Base-by-base conservation (phyloP, 1,284 basidiomycete species). In the Boletus semigastroideus region DNA sequence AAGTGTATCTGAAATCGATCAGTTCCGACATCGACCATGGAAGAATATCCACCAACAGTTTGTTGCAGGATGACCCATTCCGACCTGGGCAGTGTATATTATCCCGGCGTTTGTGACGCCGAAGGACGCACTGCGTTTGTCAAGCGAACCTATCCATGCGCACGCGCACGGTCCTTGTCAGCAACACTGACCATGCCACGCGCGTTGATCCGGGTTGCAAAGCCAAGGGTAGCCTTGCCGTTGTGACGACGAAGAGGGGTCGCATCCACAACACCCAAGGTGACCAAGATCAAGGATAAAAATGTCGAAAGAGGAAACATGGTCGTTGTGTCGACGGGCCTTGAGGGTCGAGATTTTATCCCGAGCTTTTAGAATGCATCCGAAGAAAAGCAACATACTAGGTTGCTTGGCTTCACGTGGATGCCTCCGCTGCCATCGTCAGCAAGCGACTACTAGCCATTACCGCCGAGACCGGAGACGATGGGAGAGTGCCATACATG, bases 11-110 rank as follows among this genome's bases (percentile, higher is more conserved):
- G 17, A 17, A 19, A 13, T 17, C 14, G 14, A 2, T 43, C 8
- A 42, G 36, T 4, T 11, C n/a, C 22, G 12, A n/a, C 7, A 17
- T 19, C 4, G 4, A 9, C 12, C 3, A 38, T n/a, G n/a, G 13
- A 25, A 7, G 25, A 25, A 25, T 25, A n/a, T 33, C 8, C 31
- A 49, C 52, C 4, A 39, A 71, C 46, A 83, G 75, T 48, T 71
- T 10, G 73, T 75, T 3, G 77, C 59, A 9, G 77, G 76, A 51
- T 51, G 67, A 11, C 77, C 78, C 22, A 79, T 71, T 34, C 76
- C 75, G 46, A 74, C 69, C 5, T 65, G 59, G 16, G 69, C 64
- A 11, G 64, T 64, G 62, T 74, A 76, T 33, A 61, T 67, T 30
- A 72, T 66, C 44, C 5, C 45, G 19, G 38, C 30, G 16, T 63